Conservation (phyloP, 352 stramenopile species). For the Globisporangium okanoganense region DNA sequence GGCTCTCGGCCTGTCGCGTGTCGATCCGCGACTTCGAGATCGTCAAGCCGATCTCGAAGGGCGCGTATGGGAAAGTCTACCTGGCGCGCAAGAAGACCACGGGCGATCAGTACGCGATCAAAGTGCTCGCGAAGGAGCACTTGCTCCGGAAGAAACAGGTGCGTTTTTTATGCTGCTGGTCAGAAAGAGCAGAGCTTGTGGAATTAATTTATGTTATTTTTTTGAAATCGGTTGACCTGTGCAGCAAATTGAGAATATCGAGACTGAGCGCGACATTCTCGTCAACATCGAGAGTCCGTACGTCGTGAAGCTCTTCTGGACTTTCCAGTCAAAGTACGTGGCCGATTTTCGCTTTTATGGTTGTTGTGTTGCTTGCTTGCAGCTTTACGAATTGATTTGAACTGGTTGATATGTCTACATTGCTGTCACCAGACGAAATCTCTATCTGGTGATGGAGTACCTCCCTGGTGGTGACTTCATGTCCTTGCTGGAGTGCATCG, state of each 20-base stretch:
- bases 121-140: conserved; percentile 88
- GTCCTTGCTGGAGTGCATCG: conserved; percentile 85
- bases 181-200: background rate
- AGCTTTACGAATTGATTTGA: background rate
- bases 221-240: background rate
- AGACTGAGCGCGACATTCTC: conserved; percentile 87
- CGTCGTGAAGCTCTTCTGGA: conserved; percentile 90
- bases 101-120: conserved; percentile 89
- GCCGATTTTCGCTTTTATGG: background rate
- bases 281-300: conserved; percentile 86
- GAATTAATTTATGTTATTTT: background rate
- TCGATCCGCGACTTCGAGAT: conserved; percentile 87
- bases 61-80: conserved; percentile 88
- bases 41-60: conserved; percentile 88
- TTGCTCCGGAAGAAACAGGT: conserved; percentile 88
- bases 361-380: background rate
- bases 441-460: conserved; percentile 92
- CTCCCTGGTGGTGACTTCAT: conserved; percentile 89
- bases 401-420: conserved; percentile 16
- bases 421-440: conserved; percentile 41
- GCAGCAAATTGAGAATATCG: conserved; percentile 74
- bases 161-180: conserved; percentile 1
- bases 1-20: conserved; percentile 36
- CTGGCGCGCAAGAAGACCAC: conserved; percentile 84
- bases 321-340: conserved; percentile 86